Conservation (phyloP, 352 stramenopile genomes). For the Aphanomyces cochlioides region DNA sequence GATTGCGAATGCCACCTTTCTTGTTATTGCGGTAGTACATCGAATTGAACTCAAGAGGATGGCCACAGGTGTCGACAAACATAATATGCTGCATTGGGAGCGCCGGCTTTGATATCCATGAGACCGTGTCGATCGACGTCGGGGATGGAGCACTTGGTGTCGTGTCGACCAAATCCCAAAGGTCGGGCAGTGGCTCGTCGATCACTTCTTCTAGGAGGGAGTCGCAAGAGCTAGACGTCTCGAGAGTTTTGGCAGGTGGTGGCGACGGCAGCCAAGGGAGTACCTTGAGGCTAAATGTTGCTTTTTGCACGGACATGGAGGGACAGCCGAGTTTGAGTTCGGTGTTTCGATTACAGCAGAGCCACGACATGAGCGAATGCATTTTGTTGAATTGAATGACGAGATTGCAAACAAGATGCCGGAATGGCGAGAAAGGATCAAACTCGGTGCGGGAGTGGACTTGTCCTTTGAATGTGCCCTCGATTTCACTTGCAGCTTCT, state of each 20-base stretch:
- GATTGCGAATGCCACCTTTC: constrained; percentile 27
- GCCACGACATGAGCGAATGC: constrained; percentile 16
- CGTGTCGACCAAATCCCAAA: background rate
- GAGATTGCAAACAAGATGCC: background rate
- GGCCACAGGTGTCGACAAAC: constrained; percentile 21
- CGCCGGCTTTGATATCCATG: background rate
- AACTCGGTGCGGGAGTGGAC: background rate
- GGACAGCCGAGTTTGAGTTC: constrained; percentile 30
- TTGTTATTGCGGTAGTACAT: constrained; percentile 32
- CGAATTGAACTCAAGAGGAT: constrained; percentile 18
- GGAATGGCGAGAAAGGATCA: background rate
- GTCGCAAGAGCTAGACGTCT: background rate
- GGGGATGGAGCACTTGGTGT: background rate
- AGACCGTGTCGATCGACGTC: background rate
- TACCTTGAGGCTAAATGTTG: constrained; percentile 16
- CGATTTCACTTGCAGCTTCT: constrained; percentile 2
- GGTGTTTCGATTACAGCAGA: constrained; percentile 24
- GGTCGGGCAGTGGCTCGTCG: background rate
- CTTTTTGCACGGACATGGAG: constrained; percentile 17
- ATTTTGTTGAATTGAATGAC: constrained; percentile 14
- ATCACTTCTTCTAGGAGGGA: too few species aligned
- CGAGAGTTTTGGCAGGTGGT: background rate
- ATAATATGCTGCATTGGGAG: background rate
- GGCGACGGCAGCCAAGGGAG: background rate
- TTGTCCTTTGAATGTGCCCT: constrained; percentile 8